Evolutionary conservation across 2,329 filamentous ascomycete species (phyloP).

Genomic region (Hypoxylon sp.): DNA sequence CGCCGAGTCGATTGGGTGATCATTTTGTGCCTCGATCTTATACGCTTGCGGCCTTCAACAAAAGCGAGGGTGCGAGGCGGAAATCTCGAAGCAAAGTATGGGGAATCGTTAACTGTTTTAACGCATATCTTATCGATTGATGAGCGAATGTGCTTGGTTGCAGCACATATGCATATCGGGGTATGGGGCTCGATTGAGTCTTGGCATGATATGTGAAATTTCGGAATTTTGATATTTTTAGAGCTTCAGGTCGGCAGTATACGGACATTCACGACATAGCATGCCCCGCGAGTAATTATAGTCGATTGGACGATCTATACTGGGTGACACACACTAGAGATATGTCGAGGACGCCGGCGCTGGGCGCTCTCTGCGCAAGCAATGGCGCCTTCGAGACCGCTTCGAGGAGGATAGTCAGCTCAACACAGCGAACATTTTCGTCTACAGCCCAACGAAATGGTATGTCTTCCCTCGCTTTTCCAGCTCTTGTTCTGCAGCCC

Average conservation of each 20-base stretch:
- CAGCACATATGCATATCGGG: slow-evolving; percentile 7
- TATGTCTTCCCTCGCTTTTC: too few relatives aligned
- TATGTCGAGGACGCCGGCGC: slow-evolving; percentile 42
- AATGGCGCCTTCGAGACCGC: slow-evolving; percentile 39
- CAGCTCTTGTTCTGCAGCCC: too few relatives aligned
- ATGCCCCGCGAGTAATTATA: slow-evolving; percentile 7
- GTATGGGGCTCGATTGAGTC: background rate
- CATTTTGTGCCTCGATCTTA: slow-evolving; percentile 47
- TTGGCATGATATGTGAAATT: slow-evolving; percentile 26
- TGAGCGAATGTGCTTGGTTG: slow-evolving; percentile 39
- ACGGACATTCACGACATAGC: background rate
- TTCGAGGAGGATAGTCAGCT: slow-evolving; percentile 36
- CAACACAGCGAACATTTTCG: slow-evolving; percentile 40
- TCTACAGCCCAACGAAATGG: slow-evolving; percentile 41
- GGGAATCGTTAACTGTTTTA: slow-evolving; percentile 6
- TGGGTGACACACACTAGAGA: background rate
- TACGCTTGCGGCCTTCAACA: slow-evolving; percentile 1
- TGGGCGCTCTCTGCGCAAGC: slow-evolving; percentile 38
- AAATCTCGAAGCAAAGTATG: slow-evolving; percentile 13
- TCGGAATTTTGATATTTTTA: slow-evolving; percentile 5
- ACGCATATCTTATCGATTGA: slow-evolving; percentile 27
- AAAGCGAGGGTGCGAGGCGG: background rate
- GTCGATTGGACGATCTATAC: background rate
- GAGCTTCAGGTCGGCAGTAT: background rate
- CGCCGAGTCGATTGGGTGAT: slow-evolving; percentile 70